A percentile compares a stretch with the other conserved stretches of the same genome.
phyloP scores from a whole-genome alignment of 805 yeast genomes.

The Candida hungchunana region DNA sequence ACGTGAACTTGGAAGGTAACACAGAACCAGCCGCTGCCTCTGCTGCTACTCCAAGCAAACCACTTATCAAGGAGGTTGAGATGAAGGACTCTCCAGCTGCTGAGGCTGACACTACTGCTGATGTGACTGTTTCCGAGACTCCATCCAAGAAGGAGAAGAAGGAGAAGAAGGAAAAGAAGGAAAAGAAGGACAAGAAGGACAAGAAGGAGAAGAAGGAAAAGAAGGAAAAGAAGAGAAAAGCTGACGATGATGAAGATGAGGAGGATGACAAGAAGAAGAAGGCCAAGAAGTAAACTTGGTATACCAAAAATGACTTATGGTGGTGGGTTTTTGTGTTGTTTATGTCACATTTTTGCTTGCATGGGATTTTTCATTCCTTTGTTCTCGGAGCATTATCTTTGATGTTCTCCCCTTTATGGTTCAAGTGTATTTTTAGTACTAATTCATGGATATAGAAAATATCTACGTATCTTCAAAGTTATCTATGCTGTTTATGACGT shows the following conservation, averaged over 20 bases:
- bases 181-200: slow-evolving; percentile 50
- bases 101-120: slow-evolving; percentile 26
- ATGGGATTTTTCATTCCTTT: slow-evolving; percentile 11
- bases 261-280: slow-evolving; percentile 48
- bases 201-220: slow-evolving; percentile 40
- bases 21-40: slow-evolving; percentile 41
- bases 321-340: not conserved
- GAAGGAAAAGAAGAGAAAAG: slow-evolving; percentile 51
- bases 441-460: slow-evolving; percentile 11
- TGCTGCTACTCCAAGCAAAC: slow-evolving; percentile 36
- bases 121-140: slow-evolving; percentile 19
- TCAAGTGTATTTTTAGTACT: slow-evolving; percentile 14
- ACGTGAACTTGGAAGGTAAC: slow-evolving; percentile 65
- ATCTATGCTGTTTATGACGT: too few relatives aligned
- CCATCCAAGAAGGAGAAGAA: slow-evolving; percentile 56
- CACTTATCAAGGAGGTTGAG: slow-evolving; percentile 42
- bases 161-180: slow-evolving; percentile 51
- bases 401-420: slow-evolving; percentile 2
- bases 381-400: slow-evolving; percentile 7
- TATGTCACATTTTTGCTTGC: slow-evolving; percentile 12
- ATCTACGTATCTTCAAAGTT: too few relatives aligned
- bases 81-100: slow-evolving; percentile 27
- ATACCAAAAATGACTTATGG: too few relatives aligned
- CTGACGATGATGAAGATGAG: slow-evolving; percentile 50
- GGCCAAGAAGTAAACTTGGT: slow-evolving; percentile 34